Evolutionary conservation across 192 early-diverging fungal genomes (phyloP).

Genomic region (Backusella macrospora): DNA sequence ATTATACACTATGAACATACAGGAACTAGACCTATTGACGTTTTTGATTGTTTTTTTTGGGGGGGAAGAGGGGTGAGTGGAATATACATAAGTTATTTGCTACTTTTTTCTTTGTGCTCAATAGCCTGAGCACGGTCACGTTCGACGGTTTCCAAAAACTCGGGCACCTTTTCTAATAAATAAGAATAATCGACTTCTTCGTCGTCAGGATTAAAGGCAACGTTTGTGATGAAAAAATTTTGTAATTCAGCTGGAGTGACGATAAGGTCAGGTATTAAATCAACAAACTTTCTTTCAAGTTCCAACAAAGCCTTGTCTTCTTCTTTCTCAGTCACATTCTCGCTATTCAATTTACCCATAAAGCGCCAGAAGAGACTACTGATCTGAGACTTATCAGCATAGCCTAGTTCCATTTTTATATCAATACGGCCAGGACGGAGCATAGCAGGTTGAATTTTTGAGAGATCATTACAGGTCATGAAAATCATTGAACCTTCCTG

Average conservation of each 20-base stretch:
- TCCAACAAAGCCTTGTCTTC: background rate
- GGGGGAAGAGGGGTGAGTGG: background rate
- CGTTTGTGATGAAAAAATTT: slow-evolving; percentile 37
- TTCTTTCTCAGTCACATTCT: background rate
- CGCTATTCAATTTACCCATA: slow-evolving; percentile 10
- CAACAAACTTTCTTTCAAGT: background rate
- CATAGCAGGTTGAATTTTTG: slow-evolving; percentile 50
- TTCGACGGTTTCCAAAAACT: slow-evolving; percentile 26
- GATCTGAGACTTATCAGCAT: slow-evolving; percentile 49
- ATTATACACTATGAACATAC: background rate
- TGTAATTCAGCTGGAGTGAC: slow-evolving; percentile 38
- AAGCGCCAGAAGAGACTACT: slow-evolving; percentile 42
- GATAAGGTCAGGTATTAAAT: slow-evolving; percentile 24
- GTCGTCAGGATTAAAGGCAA: slow-evolving; percentile 8
- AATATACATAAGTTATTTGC: background rate
- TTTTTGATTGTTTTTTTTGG: background rate
- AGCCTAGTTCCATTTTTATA: slow-evolving; percentile 52
- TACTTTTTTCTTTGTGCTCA: slow-evolving; percentile 17
- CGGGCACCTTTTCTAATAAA: slow-evolving; percentile 24
- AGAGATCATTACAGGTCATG: slow-evolving; percentile 54
- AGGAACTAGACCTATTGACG: background rate
- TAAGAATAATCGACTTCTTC: background rate
- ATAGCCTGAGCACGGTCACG: slow-evolving; percentile 33
- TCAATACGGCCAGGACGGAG: slow-evolving; percentile 59
- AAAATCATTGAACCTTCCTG: slow-evolving; percentile 55